Evolutionary conservation across 192 early-diverging fungal species (phyloP), one percentile per base, ranked within the genome.

Genomic region (Cetraspora pellucida): DNA sequence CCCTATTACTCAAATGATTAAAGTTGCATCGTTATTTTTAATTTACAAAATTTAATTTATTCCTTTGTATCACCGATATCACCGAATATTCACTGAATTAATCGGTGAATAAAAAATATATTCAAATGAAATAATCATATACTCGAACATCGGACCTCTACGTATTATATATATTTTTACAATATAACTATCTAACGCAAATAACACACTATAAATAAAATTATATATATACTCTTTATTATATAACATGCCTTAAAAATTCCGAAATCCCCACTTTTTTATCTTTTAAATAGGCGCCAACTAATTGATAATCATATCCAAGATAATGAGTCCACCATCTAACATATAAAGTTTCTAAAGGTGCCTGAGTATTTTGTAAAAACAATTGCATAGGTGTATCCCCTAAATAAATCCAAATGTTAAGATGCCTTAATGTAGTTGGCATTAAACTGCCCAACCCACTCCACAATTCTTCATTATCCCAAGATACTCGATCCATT

Each of bases 311-410:
- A 49, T 71, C 47, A 30, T 71, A 71, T 17, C 69, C 69, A 13
- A 54, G 25, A 50, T 54, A 71, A 71, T 54, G 47, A 31, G 50
- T 71, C 69, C 69, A 71, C 46, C 59, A 64, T 49, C 74, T n/a
- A 50, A 75, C 74, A 27, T 65, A 75, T 49, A 75, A 63, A 28
- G 74, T 75, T 50, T 75, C 74, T 25, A 75, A 45, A 49, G 45
- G 58, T 11, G 74, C 74, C 3, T n/a, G 30, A 2, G 60, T 75
- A 30, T 43, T 63, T 50, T 75, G 54, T 44, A 75, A 75, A 50
- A 75, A 75, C 17, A 49, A 37, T 64, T 50, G 31, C 74, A 75
- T 75, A 3, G 44, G 45, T 28, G 25, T 55, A n/a, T 75, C 74
- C 47, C 43, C 43, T 30, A 75, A 64, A 13, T 75, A 45, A 21